Conservation (phyloP, 176 grass and related monocot species). For the Typha latifolia region DNA sequence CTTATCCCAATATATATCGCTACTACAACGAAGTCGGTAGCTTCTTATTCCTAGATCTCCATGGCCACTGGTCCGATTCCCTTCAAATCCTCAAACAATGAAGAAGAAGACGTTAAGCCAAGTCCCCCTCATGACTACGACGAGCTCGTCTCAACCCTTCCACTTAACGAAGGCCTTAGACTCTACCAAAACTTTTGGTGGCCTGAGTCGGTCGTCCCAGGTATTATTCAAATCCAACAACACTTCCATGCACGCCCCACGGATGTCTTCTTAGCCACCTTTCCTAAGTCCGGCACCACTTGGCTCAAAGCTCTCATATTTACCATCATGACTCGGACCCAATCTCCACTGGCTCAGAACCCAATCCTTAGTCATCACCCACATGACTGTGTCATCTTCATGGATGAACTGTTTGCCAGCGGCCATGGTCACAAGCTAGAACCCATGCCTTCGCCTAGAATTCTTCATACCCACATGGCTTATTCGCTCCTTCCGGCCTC, state of each 20-base stretch:
- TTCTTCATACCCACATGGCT: conserved; percentile 29
- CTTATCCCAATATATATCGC: no score
- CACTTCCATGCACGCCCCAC: conserved; percentile 1
- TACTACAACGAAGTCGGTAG: no score
- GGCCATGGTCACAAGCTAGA: no score
- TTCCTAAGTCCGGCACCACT: conserved; percentile 26
- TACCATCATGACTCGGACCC: neutral
- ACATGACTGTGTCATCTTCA: conserved; percentile 27
- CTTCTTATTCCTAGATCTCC: no score
- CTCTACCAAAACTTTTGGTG: no score
- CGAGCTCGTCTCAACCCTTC: no score
- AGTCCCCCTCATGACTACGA: no score
- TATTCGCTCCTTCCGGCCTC: conserved; percentile 25
- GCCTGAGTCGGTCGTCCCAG: no score
- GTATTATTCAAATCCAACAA: neutral
- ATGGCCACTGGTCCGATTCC: no score
- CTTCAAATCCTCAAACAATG: no score
- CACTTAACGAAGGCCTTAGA: no score
- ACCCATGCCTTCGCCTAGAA: conserved; percentile 2
- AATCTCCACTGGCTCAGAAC: neutral
- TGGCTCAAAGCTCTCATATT: conserved; percentile 25
- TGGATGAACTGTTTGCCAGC: conserved; percentile 9
- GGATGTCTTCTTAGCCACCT: conserved; percentile 14
- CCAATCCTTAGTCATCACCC: conserved; percentile 23
- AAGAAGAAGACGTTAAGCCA: no score